Evolutionary conservation across 495 filamentous ascomycete genomes (phyloP), one percentile per base, ranked within the genome.

Genomic region (Podospora conica): DNA sequence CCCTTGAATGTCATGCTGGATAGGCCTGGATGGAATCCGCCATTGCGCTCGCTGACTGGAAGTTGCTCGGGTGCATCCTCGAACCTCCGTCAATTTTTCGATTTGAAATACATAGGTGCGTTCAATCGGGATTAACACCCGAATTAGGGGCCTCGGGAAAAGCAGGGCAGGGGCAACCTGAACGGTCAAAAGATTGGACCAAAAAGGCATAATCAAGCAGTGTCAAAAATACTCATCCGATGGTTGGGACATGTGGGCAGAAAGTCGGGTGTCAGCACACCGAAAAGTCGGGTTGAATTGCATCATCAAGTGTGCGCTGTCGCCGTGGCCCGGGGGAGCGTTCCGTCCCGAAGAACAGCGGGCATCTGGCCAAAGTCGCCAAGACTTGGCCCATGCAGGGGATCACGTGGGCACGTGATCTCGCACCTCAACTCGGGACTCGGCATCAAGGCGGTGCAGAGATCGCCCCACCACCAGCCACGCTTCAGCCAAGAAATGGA

Each of bases 391-490:
- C 29, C 40, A n/a, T 12, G 21, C 20, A 53, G n/a, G 58, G 29
- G 12, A 1, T 28, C 59, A 33, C 29, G 29, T 21, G 48, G 3
- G 2, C 48, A 54, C 61, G 61, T 63, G 53, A 9, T 20, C 63
- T 24, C 22, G 55, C 55, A 11, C 55, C 55, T n/a, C 40, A 18
- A 48, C 15, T 48, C 18, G 5, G 18, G 40, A 48, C 40, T 48
- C 33, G 40, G 18, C 18, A 48, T 7, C 40, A 48, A 18, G 40
- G 40, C 40, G 15, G 21, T 57, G 55, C 22, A 57, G 23, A 57
- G 22, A 53, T 25, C 27, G 63, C 63, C 63, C 63, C 63, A 64
- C 63, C 56, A 60, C 64, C 64, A 65, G 64, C 64, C 64, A 65
- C 64, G 57, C 58, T 65, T 54, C 57, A 60, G 64, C 64, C 64